These are phyloP conservation scores for Quercus lobata DNA, from an alignment of 331 rosid genomes.

Conservation along the genomic window DNA sequence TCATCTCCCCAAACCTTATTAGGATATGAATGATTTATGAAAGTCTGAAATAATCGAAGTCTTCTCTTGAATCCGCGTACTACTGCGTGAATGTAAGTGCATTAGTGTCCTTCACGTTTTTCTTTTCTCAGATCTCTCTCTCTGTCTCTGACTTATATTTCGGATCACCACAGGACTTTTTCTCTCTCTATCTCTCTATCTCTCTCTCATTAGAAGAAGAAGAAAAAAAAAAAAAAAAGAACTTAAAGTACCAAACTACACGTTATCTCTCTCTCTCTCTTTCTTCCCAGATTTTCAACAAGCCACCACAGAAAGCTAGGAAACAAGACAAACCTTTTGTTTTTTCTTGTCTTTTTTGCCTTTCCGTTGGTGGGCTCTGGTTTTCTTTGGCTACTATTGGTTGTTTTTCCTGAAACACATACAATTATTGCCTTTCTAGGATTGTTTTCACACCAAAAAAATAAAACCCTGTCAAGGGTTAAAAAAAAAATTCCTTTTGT, in stretches of 20 bases:
- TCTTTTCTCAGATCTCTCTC: neutral
- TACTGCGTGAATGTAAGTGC: neutral
- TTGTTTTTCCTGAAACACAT: slow-evolving; percentile 17
- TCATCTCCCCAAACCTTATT: neutral
- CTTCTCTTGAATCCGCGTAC: neutral
- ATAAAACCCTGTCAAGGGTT: slow-evolving; percentile 11
- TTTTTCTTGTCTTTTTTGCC: slow-evolving; percentile 9
- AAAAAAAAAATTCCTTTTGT: too few species aligned
- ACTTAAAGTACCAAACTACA: neutral
- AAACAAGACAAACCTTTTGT: slow-evolving; percentile 7
- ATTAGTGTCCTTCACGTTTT: slow-evolving; percentile 30
- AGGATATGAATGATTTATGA: neutral
- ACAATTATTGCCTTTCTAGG: slow-evolving; percentile 9
- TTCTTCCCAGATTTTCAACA: slow-evolving; percentile 23
- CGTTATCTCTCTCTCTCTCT: neutral
- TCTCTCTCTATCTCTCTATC: slow-evolving; percentile 3
- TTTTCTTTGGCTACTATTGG: slow-evolving; percentile 1
- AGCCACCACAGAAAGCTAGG: slow-evolving; percentile 39
- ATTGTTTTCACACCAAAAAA: neutral
- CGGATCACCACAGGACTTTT: slow-evolving; percentile 63
- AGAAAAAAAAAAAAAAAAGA: neutral
- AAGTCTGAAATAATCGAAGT: neutral
- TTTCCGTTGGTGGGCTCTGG: neutral
- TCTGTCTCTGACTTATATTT: slow-evolving; percentile 23
- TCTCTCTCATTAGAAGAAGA: neutral